These are phyloP conservation scores for Mucuna pruriens DNA, from an alignment of 306 rosid species.

Conservation along the genomic window DNA sequence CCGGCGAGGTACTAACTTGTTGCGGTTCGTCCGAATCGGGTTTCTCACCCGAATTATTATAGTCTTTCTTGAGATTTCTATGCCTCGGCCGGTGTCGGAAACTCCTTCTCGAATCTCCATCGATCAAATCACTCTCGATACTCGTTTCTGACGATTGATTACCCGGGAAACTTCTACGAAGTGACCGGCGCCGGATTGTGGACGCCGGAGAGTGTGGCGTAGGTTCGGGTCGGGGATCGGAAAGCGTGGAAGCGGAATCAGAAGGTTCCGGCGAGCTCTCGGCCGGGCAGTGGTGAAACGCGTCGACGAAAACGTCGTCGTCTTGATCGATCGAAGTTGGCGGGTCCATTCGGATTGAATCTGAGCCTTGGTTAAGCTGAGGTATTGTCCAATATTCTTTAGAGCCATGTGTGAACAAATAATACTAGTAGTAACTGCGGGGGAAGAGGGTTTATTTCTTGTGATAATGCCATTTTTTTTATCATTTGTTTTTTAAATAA, in stretches of 20 bases:
- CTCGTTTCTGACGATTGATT: slow-evolving; percentile 30
- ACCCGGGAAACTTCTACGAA: not conserved
- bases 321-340: slow-evolving; percentile 40
- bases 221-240: slow-evolving; percentile 5
- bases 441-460: too few relatives aligned
- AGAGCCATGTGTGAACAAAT: not conserved
- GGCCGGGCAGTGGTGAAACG: slow-evolving; percentile 37
- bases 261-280: slow-evolving; percentile 45
- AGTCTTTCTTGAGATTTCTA: slow-evolving; percentile 37
- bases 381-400: not conserved
- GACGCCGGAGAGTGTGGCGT: slow-evolving; percentile 26
- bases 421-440: too few relatives aligned
- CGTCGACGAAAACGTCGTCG: slow-evolving; percentile 56
- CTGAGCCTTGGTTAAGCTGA: not conserved
- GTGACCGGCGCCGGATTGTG: slow-evolving; percentile 53
- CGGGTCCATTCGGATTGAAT: slow-evolving; percentile 58
- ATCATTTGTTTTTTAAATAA: too few relatives aligned
- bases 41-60: slow-evolving; percentile 16
- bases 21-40: slow-evolving; percentile 34
- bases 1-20: slow-evolving; percentile 6
- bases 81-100: slow-evolving; percentile 12
- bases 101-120: slow-evolving; percentile 29
- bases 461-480: too few relatives aligned
- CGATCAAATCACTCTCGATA: slow-evolving; percentile 20
- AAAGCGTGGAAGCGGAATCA: slow-evolving; percentile 40